Conservation (phyloP, 768 basidiomycete species). For the Suillus placidus region DNA sequence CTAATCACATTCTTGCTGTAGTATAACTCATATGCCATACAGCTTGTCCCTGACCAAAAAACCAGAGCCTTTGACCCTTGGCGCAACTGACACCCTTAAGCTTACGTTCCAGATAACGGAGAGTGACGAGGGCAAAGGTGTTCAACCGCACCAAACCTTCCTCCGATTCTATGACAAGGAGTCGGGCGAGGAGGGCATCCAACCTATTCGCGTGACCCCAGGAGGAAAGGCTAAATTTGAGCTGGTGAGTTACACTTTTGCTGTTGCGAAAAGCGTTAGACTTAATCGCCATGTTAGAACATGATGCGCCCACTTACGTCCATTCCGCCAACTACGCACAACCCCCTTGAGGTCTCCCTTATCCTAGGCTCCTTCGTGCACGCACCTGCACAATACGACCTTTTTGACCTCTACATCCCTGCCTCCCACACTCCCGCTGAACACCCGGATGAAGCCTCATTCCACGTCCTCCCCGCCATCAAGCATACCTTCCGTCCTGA, state of each 20-base stretch:
- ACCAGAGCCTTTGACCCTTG: constrained; percentile 53
- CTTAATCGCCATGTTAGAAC: constrained; percentile 49
- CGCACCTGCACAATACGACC: constrained; percentile 60
- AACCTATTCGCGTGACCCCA: no score
- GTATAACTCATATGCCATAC: constrained; percentile 15
- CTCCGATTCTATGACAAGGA: constrained; percentile 89
- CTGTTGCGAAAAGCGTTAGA: not conserved
- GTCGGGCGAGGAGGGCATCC: no score
- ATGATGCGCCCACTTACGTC: constrained; percentile 75
- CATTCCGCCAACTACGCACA: constrained; percentile 67
- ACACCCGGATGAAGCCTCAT: constrained; percentile 73
- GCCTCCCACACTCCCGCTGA: constrained; percentile 63
- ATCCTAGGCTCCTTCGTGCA: constrained; percentile 74
- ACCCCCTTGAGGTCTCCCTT: constrained; percentile 72
- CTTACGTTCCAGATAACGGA: constrained; percentile 74
- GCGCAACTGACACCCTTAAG: constrained; percentile 66
- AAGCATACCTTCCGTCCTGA: constrained; percentile 83
- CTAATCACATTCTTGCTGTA: constrained; percentile 3
- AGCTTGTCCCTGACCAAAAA: constrained; percentile 58
- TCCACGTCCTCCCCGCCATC: constrained; percentile 73
- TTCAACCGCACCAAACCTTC: constrained; percentile 92
- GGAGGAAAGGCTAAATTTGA: no score
- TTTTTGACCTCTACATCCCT: constrained; percentile 78
- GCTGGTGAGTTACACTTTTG: no score
- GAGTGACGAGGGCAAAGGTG: constrained; percentile 65